Base-by-base conservation (phyloP, 2,329 filamentous ascomycete genomes). In the Verticillium zaregamsianum region DNA sequence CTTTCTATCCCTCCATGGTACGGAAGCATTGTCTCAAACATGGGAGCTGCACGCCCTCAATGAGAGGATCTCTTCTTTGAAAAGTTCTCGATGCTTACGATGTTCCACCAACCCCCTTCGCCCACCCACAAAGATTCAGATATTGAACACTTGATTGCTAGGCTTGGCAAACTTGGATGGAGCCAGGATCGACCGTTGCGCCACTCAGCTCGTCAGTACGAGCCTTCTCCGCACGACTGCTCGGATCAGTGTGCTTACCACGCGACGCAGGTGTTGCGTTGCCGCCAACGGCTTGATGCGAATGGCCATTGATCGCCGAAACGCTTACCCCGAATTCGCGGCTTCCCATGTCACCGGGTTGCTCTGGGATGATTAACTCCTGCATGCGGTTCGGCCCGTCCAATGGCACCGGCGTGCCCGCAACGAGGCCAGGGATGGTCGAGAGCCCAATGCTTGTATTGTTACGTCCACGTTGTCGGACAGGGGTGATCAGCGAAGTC, bases 391-490 rank as follows among this genome's bases (percentile, higher is more conserved):
- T 55, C 8, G 59, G 55, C 2, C 64, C 63, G 23, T 59, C 61
- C 5, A 57, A 25, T 8, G 59, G 55, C 12, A 56, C 60, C 31
- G 68, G 67, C 15, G 72, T 68, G 9, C 72, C 71, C n/a, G 66
- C 60, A n/a, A 73, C 68, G 6, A 73, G 63, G 15, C 72, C 72
- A 6, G 73, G 70, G 35, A 73, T 68, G 6, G 66, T 68, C 23
- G 72, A 69, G 32, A 75, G 55, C 15, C 71, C 71, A 28, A 71
- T 62, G 15, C 66, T 62, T 25, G 58, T 58, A 23, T 64, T 56
- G 31, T 69, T 67, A 17, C 65, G 71, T 68, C n/a, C 70, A 68
- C 65, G 75, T 69, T 31, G 68, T 71, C 12, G 73, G 72, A 20
- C 33, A 11, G 39, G 37, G 11, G 52, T 57, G 5, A 59, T 25